Base-by-base conservation (phyloP, 495 filamentous ascomycete genomes). In the Neurospora sp. region DNA sequence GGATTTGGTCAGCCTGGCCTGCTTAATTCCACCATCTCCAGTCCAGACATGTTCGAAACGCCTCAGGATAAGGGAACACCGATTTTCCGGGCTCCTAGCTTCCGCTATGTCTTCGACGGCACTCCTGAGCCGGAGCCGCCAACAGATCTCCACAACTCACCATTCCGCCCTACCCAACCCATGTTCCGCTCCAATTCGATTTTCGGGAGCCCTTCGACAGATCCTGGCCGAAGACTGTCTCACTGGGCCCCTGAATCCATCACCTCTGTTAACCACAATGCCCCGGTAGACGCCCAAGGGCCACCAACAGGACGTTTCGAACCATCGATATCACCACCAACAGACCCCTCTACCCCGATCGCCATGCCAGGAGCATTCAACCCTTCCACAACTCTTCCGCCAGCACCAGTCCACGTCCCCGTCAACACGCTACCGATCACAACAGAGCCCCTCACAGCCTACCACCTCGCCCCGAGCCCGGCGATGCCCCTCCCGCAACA, bases 161-260 rank as follows among this genome's bases (percentile, higher is more conserved):
- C 53, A 65, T 65, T 65, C 27, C 53, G 53, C 27, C 53, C 53
- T 65, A 8, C 53, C 14, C 84, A 77, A 72, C 80, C 70, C 77
- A 82, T 37, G 78, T 88, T 88, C 78, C 81, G 87, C 69, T 87
- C 86, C 7, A 85, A 85, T 70, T 88, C 87, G 1, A 88, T 88
- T 39, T 88, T 88, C 74, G 77, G 82, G 42, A 83, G 80, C 65
- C 86, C 87, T 3, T 80, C 81, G 4, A 84, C 83, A 20, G 85
- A 87, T 71, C 72, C 76, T 5, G 84, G 83, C 31, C 84, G 87
- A 68, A 81, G 87, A 14, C 82, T 85, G 59, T 87, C 85, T n/a
- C 84, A 88, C 68, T 87, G 87, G 69, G 83, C 87, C 9, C 87
- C 87, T 8, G 87, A 86, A 47, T 82, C 79, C 59, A 80, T 80